A percentile compares a stretch with the other conserved stretches of the same genome.
phyloP scores from a whole-genome alignment of 257 asterid genomes.

The Solanum corneliomulleri region DNA sequence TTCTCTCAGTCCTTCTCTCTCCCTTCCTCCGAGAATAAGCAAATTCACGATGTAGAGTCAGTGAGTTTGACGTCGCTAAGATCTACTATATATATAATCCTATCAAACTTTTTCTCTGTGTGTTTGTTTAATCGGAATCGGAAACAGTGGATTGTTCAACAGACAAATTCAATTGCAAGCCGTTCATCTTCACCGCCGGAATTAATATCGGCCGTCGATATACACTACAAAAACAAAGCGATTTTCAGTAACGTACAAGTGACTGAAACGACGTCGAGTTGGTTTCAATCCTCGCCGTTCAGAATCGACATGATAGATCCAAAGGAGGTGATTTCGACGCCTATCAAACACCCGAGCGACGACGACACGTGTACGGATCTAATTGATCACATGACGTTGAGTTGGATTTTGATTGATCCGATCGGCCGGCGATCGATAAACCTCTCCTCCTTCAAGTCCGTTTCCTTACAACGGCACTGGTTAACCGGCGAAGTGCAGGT shows the following conservation, averaged over 20 bases:
- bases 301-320: conserved; percentile 71
- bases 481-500: conserved; percentile 69
- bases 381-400: conserved; percentile 30
- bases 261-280: conserved; percentile 47
- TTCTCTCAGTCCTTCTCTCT: conserved; percentile 46
- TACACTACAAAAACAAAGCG: conserved; percentile 22
- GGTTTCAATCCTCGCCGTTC: conserved; percentile 88
- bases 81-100: background rate
- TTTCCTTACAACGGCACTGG: conserved; percentile 75
- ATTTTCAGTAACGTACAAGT: conserved; percentile 41
- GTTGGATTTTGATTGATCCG: conserved; percentile 75
- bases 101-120: background rate
- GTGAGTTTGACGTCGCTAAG: background rate
- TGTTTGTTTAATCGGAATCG: background rate
- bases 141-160: background rate
- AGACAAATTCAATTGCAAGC: background rate
- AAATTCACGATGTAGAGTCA: background rate
- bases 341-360: conserved; percentile 27
- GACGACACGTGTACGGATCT: conserved; percentile 27
- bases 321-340: conserved; percentile 55
- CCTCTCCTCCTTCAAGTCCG: conserved; percentile 58
- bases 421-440: conserved; percentile 37
- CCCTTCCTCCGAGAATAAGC: background rate
- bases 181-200: conserved; percentile 20
- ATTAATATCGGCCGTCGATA: conserved; percentile 71